Evolutionary conservation across 306 rosid genomes (phyloP).

Genomic region (Canavalia ensiformis): DNA sequence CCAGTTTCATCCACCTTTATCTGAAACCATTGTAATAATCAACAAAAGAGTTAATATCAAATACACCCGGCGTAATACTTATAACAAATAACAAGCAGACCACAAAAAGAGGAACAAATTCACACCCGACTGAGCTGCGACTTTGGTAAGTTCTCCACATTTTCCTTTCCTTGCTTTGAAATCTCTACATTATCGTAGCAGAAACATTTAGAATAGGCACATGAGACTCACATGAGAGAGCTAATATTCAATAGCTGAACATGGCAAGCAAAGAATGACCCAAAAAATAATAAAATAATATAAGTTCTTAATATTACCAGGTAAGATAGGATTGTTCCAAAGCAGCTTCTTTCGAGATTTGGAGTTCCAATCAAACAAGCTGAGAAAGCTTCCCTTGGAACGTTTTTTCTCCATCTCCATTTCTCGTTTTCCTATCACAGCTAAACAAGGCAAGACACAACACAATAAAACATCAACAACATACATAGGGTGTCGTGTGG

Average conservation of each 20-base stretch:
- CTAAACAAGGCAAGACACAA: not conserved
- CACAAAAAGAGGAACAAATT: conserved; percentile 31
- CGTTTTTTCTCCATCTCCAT: conserved; percentile 88
- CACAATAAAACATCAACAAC: not conserved
- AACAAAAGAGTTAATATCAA: conserved; percentile 9
- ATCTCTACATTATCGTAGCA: conserved; percentile 57
- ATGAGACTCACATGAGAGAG: not conserved
- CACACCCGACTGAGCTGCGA: conserved; percentile 63
- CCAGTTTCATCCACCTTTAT: conserved; percentile 65
- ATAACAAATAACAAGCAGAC: conserved; percentile 20
- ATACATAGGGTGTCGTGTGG: not conserved
- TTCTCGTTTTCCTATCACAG: conserved; percentile 39
- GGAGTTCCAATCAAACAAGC: conserved; percentile 92
- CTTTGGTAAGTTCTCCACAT: conserved; percentile 60
- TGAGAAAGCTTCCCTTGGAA: conserved; percentile 87
- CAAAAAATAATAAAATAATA: not conserved
- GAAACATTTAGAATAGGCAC: conserved; percentile 35
- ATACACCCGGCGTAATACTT: not conserved
- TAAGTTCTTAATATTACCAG: conserved; percentile 54
- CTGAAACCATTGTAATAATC: conserved; percentile 56
- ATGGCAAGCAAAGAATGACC: conserved; percentile 38
- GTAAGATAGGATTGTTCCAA: conserved; percentile 53
- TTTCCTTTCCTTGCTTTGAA: conserved; percentile 70
- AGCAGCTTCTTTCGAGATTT: conserved; percentile 87
- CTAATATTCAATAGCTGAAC: conserved; percentile 31